Percentiles rank a stretch among this genome's conserved stretches.
These are phyloP conservation scores for Luzula sylvatica DNA, from an alignment of 176 grass and related monocot genomes.

Conservation along the genomic window DNA sequence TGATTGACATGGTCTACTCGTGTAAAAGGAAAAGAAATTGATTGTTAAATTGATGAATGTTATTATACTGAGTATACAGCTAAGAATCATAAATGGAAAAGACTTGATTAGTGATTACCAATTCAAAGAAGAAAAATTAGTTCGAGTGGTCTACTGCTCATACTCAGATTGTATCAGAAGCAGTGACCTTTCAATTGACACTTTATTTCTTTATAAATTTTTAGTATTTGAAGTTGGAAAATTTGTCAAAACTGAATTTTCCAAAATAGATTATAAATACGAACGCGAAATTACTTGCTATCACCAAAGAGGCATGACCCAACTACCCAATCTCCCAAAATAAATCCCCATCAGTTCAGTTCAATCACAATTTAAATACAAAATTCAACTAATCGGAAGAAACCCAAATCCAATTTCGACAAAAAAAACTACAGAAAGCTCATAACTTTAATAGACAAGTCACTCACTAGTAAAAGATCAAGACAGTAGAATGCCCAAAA, in stretches of 20 bases:
- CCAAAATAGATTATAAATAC: not conserved
- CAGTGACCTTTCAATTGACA: not conserved
- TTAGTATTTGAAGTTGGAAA: too few relatives aligned
- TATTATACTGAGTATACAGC: too few relatives aligned
- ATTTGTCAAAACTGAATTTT: not conserved
- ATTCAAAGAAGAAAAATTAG: slow-evolving; percentile 14
- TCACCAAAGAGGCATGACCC: slow-evolving; percentile 16
- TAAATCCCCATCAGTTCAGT: slow-evolving; percentile 9
- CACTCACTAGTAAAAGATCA: slow-evolving; percentile 14
- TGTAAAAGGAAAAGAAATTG: too few relatives aligned
- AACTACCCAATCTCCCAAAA: slow-evolving; percentile 4
- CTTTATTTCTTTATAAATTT: not conserved
- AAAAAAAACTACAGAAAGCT: not conserved
- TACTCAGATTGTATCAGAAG: not conserved
- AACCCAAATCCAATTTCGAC: not conserved
- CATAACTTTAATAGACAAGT: not conserved
- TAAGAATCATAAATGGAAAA: slow-evolving; percentile 8
- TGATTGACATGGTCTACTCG: too few relatives aligned
- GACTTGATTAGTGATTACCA: not conserved
- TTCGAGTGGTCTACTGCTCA: not conserved
- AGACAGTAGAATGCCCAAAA: not conserved
- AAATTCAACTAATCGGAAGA: not conserved
- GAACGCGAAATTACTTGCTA: not conserved
- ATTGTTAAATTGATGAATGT: too few relatives aligned
- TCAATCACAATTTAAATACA: not conserved